A percentile compares a stretch with the other conserved stretches of the same genome.
phyloP scores from a whole-genome alignment of 306 rosid species.

The Medicago lupulina region DNA sequence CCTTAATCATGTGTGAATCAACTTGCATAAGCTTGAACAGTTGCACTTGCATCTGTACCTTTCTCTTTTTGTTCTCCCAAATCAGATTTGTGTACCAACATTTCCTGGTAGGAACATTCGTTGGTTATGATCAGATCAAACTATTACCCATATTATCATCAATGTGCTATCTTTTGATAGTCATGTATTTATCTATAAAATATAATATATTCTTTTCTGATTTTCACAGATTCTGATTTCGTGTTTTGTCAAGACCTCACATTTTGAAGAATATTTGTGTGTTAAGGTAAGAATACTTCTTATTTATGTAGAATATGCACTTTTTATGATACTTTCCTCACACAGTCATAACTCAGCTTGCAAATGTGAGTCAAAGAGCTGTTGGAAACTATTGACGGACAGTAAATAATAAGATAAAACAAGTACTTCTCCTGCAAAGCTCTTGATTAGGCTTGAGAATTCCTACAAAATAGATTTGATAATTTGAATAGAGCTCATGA shows the following conservation, averaged over 20 bases:
- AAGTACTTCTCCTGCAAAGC: background rate
- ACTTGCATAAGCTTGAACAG: conserved; percentile 1
- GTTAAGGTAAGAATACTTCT: conserved; percentile 73
- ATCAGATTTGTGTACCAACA: conserved; percentile 3
- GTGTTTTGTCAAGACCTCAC: conserved; percentile 96
- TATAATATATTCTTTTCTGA: conserved; percentile 35
- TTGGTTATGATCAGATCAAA: conserved; percentile 20
- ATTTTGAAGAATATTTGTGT: conserved; percentile 84
- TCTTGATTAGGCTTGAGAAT: background rate
- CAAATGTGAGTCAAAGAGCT: conserved; percentile 25
- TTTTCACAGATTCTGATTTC: conserved; percentile 79
- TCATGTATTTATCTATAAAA: conserved; percentile 1
- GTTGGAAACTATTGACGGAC: background rate
- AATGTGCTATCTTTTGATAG: background rate
- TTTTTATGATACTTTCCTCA: conserved; percentile 32
- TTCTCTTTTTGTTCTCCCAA: background rate
- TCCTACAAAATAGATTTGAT: background rate
- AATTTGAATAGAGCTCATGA: background rate
- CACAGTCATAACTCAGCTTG: background rate
- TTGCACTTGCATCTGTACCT: background rate
- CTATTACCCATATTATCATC: conserved; percentile 10
- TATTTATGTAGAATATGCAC: conserved; percentile 23
- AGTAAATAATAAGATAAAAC: background rate
- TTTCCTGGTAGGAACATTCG: conserved; percentile 19
- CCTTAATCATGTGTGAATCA: conserved; percentile 8